Conservation (phyloP, 1,284 basidiomycete genomes). For the Cryptococcus maquisensis region DNA sequence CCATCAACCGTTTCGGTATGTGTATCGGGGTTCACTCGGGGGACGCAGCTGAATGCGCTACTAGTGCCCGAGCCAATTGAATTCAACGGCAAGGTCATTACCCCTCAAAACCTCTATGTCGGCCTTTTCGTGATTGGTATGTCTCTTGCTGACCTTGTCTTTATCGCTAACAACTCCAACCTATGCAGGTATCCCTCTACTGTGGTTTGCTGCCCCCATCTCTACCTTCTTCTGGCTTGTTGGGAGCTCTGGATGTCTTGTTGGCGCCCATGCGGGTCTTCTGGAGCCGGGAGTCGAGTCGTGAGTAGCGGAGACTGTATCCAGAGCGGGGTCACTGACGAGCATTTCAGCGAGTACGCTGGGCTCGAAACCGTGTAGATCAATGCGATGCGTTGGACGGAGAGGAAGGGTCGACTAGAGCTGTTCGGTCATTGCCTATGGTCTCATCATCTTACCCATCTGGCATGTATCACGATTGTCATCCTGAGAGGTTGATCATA, state of each 20-base stretch:
- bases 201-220: slow-evolving; percentile 48
- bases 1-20: slow-evolving; percentile 86
- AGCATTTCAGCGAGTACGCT: no score
- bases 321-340: no score
- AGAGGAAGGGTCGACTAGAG: no score
- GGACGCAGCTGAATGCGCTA: background rate
- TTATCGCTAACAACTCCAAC: background rate
- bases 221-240: slow-evolving; percentile 50
- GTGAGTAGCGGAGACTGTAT: slow-evolving; percentile 12
- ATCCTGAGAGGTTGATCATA: no score
- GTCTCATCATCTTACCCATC: no score
- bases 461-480: no score
- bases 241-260: slow-evolving; percentile 46
- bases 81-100: slow-evolving; percentile 51
- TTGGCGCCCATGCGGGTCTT: slow-evolving; percentile 55
- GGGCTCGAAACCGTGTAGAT: no score
- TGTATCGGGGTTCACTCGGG: slow-evolving; percentile 9
- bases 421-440: no score
- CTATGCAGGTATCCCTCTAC: slow-evolving; percentile 41
- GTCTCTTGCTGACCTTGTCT: slow-evolving; percentile 8
- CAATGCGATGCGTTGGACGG: no score
- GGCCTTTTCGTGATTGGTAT: slow-evolving; percentile 49
- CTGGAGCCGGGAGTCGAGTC: slow-evolving; percentile 55
- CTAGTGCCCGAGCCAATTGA: slow-evolving; percentile 49
- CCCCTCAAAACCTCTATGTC: slow-evolving; percentile 61